Percentiles rank a stretch among this genome's conserved stretches.
Conservation (phyloP, 2,329 filamentous ascomycete species). For the Penicillium glabrum region DNA sequence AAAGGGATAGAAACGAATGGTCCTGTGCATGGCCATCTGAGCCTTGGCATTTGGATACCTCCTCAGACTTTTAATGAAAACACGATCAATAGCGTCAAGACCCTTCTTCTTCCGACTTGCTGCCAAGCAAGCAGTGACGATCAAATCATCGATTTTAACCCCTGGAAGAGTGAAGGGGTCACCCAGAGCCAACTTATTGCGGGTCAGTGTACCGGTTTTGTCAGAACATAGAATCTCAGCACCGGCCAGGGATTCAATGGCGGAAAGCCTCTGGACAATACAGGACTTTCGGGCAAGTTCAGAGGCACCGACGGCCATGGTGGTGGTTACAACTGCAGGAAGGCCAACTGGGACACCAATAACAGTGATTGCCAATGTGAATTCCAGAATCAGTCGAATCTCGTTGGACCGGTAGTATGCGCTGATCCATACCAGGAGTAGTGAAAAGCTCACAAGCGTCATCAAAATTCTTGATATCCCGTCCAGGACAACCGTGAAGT, state of each 20-base stretch:
- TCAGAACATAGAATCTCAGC: conserved; percentile 93
- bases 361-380: conserved; percentile 85
- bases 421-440: conserved; percentile 80
- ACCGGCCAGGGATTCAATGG: conserved; percentile 88
- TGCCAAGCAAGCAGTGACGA: conserved; percentile 87
- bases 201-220: conserved; percentile 90
- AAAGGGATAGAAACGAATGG: conserved; percentile 82
- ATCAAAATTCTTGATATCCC: conserved; percentile 80
- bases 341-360: conserved; percentile 92
- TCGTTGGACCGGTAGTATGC: conserved; percentile 84
- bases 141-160: conserved; percentile 82
- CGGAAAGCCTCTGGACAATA: conserved; percentile 88
- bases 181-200: conserved; percentile 86
- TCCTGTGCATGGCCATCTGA: conserved; percentile 79
- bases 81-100: conserved; percentile 93
- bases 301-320: conserved; percentile 89
- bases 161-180: conserved; percentile 82
- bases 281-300: conserved; percentile 91
- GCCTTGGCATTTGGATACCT: conserved; percentile 80
- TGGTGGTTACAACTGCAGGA: conserved; percentile 88
- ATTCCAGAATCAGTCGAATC: conserved; percentile 77
- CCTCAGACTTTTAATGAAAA: conserved; percentile 82
- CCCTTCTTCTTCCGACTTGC: conserved; percentile 94
- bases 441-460: conserved; percentile 75
- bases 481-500: conserved; percentile 90